phyloP scores from a whole-genome alignment of 495 filamentous ascomycete species.

The Aspergillus hancockii region DNA sequence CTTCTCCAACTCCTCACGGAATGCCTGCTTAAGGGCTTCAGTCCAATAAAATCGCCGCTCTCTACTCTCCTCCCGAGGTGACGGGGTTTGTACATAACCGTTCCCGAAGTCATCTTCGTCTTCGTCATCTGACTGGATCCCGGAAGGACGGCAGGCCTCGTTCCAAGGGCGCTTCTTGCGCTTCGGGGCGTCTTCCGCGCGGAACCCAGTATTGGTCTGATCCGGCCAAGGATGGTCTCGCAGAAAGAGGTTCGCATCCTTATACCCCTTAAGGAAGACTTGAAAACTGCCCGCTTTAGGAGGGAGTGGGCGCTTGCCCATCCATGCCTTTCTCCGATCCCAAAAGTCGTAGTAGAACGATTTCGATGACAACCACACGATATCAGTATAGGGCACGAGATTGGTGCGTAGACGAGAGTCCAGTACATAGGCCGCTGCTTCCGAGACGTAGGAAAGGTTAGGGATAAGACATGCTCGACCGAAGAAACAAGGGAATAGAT shows the following conservation, averaged over 20 bases:
- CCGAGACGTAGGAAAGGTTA: slow-evolving; percentile 98
- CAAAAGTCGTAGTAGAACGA: slow-evolving; percentile 98
- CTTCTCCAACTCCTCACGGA: slow-evolving; percentile 95
- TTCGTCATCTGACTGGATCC: slow-evolving; percentile 63
- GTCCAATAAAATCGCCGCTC: slow-evolving; percentile 79
- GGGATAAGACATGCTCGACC: slow-evolving; percentile 95
- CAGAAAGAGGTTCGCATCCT: slow-evolving; percentile 94
- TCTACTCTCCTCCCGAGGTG: slow-evolving; percentile 47
- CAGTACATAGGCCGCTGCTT: slow-evolving; percentile 94
- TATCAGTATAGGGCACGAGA: slow-evolving; percentile 93
- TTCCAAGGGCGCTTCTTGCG: slow-evolving; percentile 79
- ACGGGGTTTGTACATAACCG: slow-evolving; percentile 43
- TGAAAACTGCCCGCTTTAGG: slow-evolving; percentile 95
- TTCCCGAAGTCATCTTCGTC: slow-evolving; percentile 68
- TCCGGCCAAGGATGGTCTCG: slow-evolving; percentile 98
- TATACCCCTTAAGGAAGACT: slow-evolving; percentile 93
- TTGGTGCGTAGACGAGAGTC: slow-evolving; percentile 88
- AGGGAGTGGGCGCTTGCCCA: slow-evolving; percentile 84
- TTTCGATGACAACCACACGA: slow-evolving; percentile 91
- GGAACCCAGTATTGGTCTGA: slow-evolving; percentile 75
- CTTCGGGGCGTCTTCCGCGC: slow-evolving; percentile 67
- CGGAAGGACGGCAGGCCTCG: slow-evolving; percentile 79
- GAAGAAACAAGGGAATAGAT: slow-evolving; percentile 96
- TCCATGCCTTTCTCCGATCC: slow-evolving; percentile 85
- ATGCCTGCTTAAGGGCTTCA: slow-evolving; percentile 81